These are phyloP conservation scores for Blumeria hordei DNA, from an alignment of 2,329 filamentous ascomycete genomes.

Conservation along the genomic window DNA sequence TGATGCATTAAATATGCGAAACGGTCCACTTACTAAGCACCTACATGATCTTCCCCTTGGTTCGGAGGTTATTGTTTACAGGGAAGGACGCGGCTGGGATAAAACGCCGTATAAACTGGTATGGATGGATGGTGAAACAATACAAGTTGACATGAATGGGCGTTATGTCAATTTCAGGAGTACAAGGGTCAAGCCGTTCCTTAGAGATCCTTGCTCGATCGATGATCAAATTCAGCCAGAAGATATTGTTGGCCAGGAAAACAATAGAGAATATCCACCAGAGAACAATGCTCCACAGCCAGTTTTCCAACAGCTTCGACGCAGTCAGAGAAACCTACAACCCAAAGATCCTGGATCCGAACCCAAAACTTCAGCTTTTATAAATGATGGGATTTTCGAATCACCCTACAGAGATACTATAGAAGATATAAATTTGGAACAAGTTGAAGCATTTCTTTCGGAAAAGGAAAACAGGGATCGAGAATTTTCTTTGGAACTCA, in stretches of 20 bases:
- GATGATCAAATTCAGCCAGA: background rate
- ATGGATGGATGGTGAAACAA: background rate
- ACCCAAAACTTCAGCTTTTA: too few species aligned
- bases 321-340: background rate
- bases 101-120: background rate
- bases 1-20: background rate
- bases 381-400: background rate
- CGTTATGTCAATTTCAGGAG: background rate
- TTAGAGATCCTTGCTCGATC: background rate
- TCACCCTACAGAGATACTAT: background rate
- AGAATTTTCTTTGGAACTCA: background rate
- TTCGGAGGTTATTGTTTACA: background rate
- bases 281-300: background rate
- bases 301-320: background rate
- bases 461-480: background rate
- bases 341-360: too few species aligned
- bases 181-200: background rate
- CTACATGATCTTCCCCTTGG: background rate
- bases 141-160: background rate
- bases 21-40: background rate
- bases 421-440: background rate
- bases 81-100: background rate
- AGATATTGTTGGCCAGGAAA: background rate
- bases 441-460: background rate
- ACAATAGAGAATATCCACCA: background rate